Base-by-base conservation (phyloP, 2,329 filamentous ascomycete genomes). In the Pseudogymnoascus sp. region DNA sequence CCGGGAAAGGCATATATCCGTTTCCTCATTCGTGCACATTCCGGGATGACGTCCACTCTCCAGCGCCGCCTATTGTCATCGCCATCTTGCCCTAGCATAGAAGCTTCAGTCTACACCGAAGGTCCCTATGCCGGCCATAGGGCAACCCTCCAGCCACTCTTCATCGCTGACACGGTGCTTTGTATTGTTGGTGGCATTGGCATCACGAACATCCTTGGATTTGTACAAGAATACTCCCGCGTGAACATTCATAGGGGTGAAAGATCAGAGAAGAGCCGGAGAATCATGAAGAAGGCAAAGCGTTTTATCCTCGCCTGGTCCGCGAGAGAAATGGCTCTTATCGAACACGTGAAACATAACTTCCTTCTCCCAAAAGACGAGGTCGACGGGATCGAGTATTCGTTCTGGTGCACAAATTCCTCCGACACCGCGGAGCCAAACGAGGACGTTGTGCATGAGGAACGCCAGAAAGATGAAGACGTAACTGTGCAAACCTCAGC, bases 231-330 rank as follows among this genome's bases (percentile, higher is more conserved):
- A 39, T 68, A 64, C 45, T 45, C 57, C 7, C 62, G 21, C 37
- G 34, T 45, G 9, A 13, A 52, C 18, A 23, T 61, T 9, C 52
- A 15, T 12, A 33, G 33, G 5, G 59, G 60, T 8, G 58, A 61
- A 12, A 45, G 5, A 0, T n/a, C 57, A 2, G 52, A n/a, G 19
- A 61, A 45, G 6, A n/a, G 12, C 2, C 39, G 28, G 5, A 48
- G 62, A 2, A 59, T 64, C 6, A 66, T 68, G 66, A 61, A 56
- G 38, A 63, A 61, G 5, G 60, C 66, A 0, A 64, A 39, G 23
- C 62, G 64, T 6, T 67, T 68, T 15, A 61, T 68, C 8, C 63
- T 68, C 1, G 66, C 66, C 4, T 68, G 67, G 67, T 67, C 67
- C n/a, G 65, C 66, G 3, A 62, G 58, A 8, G 66, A 68, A 57